Base-by-base conservation (phyloP, 2,329 filamentous ascomycete genomes). In the Emericellopsis atlantica region DNA sequence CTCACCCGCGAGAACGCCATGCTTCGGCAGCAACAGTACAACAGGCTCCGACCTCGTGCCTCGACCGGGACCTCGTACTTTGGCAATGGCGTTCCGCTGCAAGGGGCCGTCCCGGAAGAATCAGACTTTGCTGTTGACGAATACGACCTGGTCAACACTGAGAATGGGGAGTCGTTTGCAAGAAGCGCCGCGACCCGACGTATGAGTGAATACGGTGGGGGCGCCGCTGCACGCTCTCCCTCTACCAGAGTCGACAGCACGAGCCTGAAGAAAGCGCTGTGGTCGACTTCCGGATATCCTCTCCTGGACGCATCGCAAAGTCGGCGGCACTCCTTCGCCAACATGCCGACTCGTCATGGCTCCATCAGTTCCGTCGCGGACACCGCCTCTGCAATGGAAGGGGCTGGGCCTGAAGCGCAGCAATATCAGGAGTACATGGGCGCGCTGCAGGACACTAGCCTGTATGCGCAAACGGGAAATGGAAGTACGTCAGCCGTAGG, bases 321-420 rank as follows among this genome's bases (percentile, higher is more conserved):
- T 51, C 74, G 85, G 44, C 77, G 85, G 23, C 85, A 90, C 58
- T 90, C 85, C 2, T 86, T 92, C 54, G 85, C 78, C 40, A 79
- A 79, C 50, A 70, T 81, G 51, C 76, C 74, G 23, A 78, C 75
- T 22, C 69, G 78, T 12, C 77, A 81, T 48, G 72, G 69, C 2
- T 81, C 77, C 3, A 74, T 81, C 47, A 72, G 74, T 49, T 80
- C 76, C 23, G 62, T 76, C 40, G 67, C 67, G 38, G 76, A 80
- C 49, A 57, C 65, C 37, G 58, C 62, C 32, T 56, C 65, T 4
- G 51, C 65, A 9, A 61, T 75, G 18, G 73, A 78, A 15, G 54
- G 59, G 9, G 58, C 59, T 3, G 53, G 59, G 14, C 59, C 64
- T 15, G 71, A 76, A 11, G 54, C 54, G 26, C 58, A 66, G 42